Evolutionary conservation across 176 grass and related monocot genomes (phyloP).

Genomic region (Neostapfia colusana): DNA sequence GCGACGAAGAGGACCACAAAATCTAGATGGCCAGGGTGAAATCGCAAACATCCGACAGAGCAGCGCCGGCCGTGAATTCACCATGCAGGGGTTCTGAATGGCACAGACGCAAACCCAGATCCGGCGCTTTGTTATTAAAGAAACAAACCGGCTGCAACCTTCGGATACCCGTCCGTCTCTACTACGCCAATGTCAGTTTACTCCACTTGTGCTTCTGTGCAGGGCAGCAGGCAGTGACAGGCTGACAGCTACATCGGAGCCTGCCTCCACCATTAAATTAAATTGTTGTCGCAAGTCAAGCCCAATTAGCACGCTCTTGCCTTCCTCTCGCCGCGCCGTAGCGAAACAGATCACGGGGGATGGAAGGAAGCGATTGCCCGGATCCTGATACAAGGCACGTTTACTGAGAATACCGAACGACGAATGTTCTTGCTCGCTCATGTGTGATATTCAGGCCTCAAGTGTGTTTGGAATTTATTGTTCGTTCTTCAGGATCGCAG

Average conservation of each 20-base stretch:
- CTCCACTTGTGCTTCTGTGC: not conserved
- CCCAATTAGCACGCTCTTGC: not conserved
- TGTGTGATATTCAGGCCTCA: not conserved
- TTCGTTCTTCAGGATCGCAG: slow-evolving; percentile 35
- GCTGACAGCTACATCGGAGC: not conserved
- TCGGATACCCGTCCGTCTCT: not conserved
- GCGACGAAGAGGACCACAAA: too few relatives aligned
- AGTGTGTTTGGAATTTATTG: not conserved
- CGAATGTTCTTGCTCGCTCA: not conserved
- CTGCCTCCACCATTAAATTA: not conserved
- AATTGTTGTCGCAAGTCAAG: not conserved
- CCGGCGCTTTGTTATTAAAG: not conserved
- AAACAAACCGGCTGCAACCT: not conserved
- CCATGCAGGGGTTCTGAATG: too few relatives aligned
- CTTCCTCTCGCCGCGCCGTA: slow-evolving; percentile 5
- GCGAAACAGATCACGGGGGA: not conserved
- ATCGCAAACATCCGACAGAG: not conserved
- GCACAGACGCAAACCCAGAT: too few relatives aligned
- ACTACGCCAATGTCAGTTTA: not conserved
- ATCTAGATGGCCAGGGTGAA: not conserved
- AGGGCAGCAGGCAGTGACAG: not conserved
- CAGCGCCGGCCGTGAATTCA: not conserved
- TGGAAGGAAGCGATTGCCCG: slow-evolving; percentile 7
- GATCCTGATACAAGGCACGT: slow-evolving; percentile 26
- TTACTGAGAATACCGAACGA: not conserved